phyloP scores from a whole-genome alignment of 164 flowering plant genomes.

The Macadamia tetraphylla region DNA sequence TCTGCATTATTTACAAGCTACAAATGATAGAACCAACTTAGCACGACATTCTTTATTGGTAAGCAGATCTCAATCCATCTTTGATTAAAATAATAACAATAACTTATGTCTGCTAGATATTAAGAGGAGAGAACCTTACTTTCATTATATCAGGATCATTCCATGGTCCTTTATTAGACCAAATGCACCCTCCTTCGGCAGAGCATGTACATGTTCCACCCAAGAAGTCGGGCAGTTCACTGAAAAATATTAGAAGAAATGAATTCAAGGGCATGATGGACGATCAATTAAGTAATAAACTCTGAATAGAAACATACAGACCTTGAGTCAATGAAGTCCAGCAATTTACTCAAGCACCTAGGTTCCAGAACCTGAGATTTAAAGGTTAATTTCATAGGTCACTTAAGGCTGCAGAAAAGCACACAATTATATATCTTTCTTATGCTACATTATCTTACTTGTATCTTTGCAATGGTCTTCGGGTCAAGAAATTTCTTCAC shows the following conservation, averaged over 20 bases:
- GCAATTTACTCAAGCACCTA: conserved; percentile 56
- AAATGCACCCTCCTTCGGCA: conserved; percentile 80
- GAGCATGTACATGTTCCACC: conserved; percentile 89
- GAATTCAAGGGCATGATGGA: neutral
- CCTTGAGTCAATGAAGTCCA: conserved; percentile 79
- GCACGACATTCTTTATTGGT: neutral
- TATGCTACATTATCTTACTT: conserved; percentile 32
- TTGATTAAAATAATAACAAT: neutral
- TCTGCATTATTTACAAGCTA: conserved; percentile 66
- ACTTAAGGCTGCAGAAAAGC: conserved; percentile 5
- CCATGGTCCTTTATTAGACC: conserved; percentile 93
- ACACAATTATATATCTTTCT: neutral
- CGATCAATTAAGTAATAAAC: neutral
- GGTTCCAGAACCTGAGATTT: conserved; percentile 66
- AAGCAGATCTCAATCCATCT: neutral
- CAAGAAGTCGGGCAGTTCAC: conserved; percentile 93
- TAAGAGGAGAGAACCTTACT: conserved; percentile 24
- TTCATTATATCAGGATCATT: conserved; percentile 83
- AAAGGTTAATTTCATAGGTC: conserved; percentile 5
- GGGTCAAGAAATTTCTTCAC: conserved; percentile 81
- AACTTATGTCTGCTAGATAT: too few relatives aligned
- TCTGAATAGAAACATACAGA: conserved; percentile 14
- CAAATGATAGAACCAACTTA: conserved; percentile 16
- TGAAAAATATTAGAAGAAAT: conserved; percentile 24
- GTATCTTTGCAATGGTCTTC: conserved; percentile 76